Conservation (phyloP, 1,284 basidiomycete species). For the Cryptococcus depauperatus region DNA sequence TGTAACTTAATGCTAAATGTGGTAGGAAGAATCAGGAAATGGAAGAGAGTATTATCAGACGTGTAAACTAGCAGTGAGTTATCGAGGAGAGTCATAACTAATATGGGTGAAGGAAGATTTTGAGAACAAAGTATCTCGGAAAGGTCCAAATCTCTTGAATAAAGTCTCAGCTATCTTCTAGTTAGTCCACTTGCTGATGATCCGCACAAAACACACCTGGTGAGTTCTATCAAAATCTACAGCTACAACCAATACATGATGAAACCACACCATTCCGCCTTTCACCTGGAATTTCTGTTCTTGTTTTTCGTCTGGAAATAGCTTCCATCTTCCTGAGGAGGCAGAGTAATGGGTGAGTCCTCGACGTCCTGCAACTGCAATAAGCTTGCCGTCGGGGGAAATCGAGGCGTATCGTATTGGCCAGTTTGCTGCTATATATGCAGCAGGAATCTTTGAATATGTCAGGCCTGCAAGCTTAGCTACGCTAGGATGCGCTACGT, state of each 20-base stretch:
- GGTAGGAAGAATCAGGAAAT: conserved; percentile 86
- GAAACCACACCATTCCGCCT: conserved; percentile 94
- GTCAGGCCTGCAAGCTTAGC: conserved; percentile 11
- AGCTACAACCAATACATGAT: conserved; percentile 87
- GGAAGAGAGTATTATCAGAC: conserved; percentile 86
- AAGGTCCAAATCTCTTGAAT: conserved; percentile 91
- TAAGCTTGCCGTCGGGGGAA: conserved; percentile 79
- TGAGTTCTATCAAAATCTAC: conserved; percentile 70
- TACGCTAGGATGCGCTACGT: not conserved
- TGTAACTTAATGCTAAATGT: conserved; percentile 74
- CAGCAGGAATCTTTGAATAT: conserved; percentile 57
- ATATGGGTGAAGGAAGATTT: conserved; percentile 64
- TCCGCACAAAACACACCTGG: conserved; percentile 55
- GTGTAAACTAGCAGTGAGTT: conserved; percentile 96
- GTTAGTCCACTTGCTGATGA: not conserved
- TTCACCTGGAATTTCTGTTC: conserved; percentile 81
- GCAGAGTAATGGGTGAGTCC: conserved; percentile 92
- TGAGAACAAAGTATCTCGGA: conserved; percentile 77
- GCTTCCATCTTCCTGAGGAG: conserved; percentile 89
- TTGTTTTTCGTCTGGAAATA: conserved; percentile 74
- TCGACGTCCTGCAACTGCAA: conserved; percentile 85
- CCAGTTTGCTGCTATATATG: conserved; percentile 86
- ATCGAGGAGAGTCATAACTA: conserved; percentile 84
- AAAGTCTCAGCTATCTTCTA: conserved; percentile 68
- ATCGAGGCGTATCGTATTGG: conserved; percentile 89